A percentile compares a stretch with the other conserved stretches of the same genome.
These are phyloP conservation scores for Claviceps digitariae DNA, from an alignment of 2,329 filamentous ascomycete genomes.

Conservation along the genomic window DNA sequence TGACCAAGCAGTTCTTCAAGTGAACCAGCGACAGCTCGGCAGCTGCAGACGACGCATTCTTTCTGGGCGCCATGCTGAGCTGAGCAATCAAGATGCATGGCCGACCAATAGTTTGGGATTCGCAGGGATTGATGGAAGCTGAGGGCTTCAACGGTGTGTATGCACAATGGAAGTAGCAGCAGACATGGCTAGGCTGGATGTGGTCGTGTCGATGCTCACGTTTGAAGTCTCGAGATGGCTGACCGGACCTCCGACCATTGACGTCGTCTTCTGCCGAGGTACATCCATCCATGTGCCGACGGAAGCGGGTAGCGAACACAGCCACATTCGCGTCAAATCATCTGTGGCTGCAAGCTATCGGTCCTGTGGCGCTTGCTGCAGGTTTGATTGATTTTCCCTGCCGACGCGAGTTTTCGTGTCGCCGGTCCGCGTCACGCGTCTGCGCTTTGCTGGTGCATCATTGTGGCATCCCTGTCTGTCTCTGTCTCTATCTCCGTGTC, in stretches of 20 bases:
- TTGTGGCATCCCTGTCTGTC: too few species aligned
- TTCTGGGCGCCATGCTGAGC: slow-evolving; percentile 32
- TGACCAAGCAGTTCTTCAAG: slow-evolving; percentile 89
- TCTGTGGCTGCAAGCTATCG: not conserved
- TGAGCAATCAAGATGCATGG: slow-evolving; percentile 5
- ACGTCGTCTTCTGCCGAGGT: not conserved
- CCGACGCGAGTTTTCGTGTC: slow-evolving; percentile 7
- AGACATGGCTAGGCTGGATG: not conserved
- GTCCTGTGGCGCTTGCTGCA: not conserved
- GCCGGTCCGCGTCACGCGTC: too few species aligned
- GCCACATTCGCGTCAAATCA: not conserved
- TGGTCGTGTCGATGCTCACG: not conserved
- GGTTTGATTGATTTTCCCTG: slow-evolving; percentile 9
- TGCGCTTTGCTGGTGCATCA: too few species aligned
- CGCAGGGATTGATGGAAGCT: not conserved
- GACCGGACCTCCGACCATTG: too few species aligned
- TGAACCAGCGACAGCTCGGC: slow-evolving; percentile 78
- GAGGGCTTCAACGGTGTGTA: not conserved
- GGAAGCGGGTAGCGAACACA: not conserved
- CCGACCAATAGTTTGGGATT: not conserved
- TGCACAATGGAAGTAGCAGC: not conserved
- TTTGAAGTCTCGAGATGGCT: not conserved
- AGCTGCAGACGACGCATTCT: slow-evolving; percentile 49
- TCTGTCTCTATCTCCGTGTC: too few species aligned
- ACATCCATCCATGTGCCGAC: not conserved